These are phyloP conservation scores for Testicularia cyperi DNA, from an alignment of 1,284 basidiomycete species.

Conservation along the genomic window DNA sequence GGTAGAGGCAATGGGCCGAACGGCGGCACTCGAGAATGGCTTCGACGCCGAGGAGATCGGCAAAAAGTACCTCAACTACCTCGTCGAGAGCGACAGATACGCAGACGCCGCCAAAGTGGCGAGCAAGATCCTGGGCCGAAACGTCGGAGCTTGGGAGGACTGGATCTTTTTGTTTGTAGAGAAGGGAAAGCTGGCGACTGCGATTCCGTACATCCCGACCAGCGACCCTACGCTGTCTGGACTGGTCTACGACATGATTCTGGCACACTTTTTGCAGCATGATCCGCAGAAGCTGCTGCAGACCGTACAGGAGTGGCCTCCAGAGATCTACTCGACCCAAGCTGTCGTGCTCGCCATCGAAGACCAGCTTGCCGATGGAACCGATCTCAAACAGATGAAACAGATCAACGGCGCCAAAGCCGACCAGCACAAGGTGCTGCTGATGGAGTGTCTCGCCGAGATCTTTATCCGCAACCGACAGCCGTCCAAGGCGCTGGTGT, in stretches of 20 bases:
- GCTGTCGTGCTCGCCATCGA: conserved; percentile 85
- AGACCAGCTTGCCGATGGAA: conserved; percentile 67
- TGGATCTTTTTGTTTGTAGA: conserved; percentile 92
- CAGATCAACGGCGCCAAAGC: conserved; percentile 55
- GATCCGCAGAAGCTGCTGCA: conserved; percentile 75
- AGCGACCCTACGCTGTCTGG: conserved; percentile 76
- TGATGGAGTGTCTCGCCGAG: conserved; percentile 91
- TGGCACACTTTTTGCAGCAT: conserved; percentile 79
- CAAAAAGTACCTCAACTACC: conserved; percentile 47
- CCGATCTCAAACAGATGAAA: conserved; percentile 51
- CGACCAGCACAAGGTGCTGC: conserved; percentile 57
- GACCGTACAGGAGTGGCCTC: conserved; percentile 85
- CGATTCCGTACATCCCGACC: conserved; percentile 87
- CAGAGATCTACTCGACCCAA: conserved; percentile 81
- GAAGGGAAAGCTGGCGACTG: conserved; percentile 75
- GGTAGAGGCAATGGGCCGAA: conserved; percentile 70
- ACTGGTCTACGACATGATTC: conserved; percentile 91
- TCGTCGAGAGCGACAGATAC: conserved; percentile 69
- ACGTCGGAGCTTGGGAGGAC: conserved; percentile 84
- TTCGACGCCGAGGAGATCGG: conserved; percentile 66
- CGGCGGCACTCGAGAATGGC: conserved; percentile 39
- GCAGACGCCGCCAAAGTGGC: conserved; percentile 80
- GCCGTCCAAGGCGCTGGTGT: conserved; percentile 88
- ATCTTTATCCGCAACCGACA: conserved; percentile 86
- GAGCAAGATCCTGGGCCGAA: conserved; percentile 79